A percentile compares a stretch with the other conserved stretches of the same genome.
These are phyloP conservation scores for Craspedostauros australis DNA, from an alignment of 108 stramenopile species.

Conservation along the genomic window DNA sequence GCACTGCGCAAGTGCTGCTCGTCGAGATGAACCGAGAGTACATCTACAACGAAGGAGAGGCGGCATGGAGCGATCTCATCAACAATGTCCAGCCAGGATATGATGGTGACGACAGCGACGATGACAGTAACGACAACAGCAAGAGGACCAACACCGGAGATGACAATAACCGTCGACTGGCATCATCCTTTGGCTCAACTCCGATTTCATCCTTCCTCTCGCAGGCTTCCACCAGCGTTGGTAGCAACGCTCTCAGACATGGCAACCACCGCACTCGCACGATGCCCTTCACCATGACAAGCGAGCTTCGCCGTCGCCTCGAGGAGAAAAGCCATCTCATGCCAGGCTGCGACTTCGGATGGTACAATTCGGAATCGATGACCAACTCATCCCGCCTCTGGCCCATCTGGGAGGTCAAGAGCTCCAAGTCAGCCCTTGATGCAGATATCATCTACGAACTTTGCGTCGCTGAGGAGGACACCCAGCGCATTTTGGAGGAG, in stretches of 20 bases:
- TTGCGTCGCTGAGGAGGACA: conserved; percentile 34
- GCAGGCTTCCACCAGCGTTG: too few relatives aligned
- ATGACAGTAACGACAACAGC: background rate
- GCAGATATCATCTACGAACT: conserved; percentile 17
- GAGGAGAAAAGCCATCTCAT: too few relatives aligned
- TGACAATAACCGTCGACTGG: background rate
- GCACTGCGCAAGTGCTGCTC: conserved; percentile 28
- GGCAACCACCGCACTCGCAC: too few relatives aligned
- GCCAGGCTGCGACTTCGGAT: conserved; percentile 20
- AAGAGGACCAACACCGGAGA: background rate
- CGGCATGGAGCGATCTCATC: conserved; percentile 29
- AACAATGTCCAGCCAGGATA: conserved; percentile 30
- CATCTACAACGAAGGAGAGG: conserved; percentile 16
- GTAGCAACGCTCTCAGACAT: too few relatives aligned
- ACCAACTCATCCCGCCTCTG: conserved; percentile 15
- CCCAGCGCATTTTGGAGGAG: conserved; percentile 22
- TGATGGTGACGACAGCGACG: background rate
- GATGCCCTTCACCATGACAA: too few relatives aligned
- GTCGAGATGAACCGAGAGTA: conserved; percentile 9
- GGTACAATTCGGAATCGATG: conserved; percentile 11
- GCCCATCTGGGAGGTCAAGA: conserved; percentile 25
- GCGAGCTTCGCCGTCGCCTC: too few relatives aligned
- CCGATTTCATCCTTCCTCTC: too few relatives aligned
- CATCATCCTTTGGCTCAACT: too few relatives aligned
- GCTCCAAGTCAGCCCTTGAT: conserved; percentile 4